Evolutionary conservation across 202 grass and related monocot species (phyloP).

Genomic region (Brachypodium distachyon): DNA sequence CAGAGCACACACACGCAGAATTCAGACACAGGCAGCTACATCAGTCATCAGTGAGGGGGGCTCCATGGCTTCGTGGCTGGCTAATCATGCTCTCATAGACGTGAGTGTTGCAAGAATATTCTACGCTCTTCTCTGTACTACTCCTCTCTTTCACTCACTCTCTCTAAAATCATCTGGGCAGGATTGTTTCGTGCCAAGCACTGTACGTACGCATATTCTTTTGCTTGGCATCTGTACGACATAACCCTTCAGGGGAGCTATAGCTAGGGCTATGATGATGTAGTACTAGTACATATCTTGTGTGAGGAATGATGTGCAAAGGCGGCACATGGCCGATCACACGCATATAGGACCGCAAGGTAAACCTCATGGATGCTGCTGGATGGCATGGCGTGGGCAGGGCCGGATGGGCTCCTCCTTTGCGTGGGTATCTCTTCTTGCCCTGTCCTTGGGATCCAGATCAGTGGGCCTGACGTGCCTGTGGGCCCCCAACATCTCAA

Average conservation of each 20-base stretch:
- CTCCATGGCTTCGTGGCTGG: background rate
- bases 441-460: slow-evolving; percentile 17
- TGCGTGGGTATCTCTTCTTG: slow-evolving; percentile 2
- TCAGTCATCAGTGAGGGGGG: background rate
- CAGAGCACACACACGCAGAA: no score
- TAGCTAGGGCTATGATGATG: background rate
- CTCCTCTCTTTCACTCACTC: background rate
- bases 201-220: slow-evolving; percentile 10
- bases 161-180: slow-evolving; percentile 23
- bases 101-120: slow-evolving; percentile 17
- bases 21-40: background rate
- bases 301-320: slow-evolving; percentile 35
- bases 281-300: slow-evolving; percentile 29
- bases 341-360: background rate
- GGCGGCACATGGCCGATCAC: slow-evolving; percentile 4
- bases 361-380: slow-evolving; percentile 7
- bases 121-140: background rate
- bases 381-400: background rate
- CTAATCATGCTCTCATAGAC: background rate
- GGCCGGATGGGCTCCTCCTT: slow-evolving; percentile 2
- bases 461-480: background rate
- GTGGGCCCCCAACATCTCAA: background rate
- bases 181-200: slow-evolving; percentile 1
- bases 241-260: no score
- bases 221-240: background rate